Evolutionary conservation across 257 asterid genomes (phyloP).

Genomic region (Linaria vulgaris): DNA sequence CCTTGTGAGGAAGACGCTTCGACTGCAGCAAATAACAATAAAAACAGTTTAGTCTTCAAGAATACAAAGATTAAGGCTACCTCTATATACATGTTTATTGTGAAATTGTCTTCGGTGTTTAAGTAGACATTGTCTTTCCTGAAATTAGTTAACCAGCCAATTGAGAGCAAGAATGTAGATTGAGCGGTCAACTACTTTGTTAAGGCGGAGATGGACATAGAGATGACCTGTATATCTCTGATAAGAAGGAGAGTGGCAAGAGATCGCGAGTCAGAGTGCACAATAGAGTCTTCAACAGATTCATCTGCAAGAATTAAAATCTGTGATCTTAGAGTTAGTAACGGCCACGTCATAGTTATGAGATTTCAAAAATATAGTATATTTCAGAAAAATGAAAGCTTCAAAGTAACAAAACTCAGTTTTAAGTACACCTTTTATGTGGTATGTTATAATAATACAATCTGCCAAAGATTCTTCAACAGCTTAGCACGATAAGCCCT

Average conservation of each 20-base stretch:
- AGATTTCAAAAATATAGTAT: constrained; percentile 8
- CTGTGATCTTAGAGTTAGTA: constrained; percentile 83
- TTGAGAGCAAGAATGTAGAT: background rate
- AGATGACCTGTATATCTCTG: constrained; percentile 86
- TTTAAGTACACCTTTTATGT: constrained; percentile 12
- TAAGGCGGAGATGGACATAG: constrained; percentile 16
- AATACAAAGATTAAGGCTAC: background rate
- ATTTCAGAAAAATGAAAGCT: constrained; percentile 12
- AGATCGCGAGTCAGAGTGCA: constrained; percentile 93
- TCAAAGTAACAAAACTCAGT: constrained; percentile 10
- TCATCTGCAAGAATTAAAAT: constrained; percentile 98
- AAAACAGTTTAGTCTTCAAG: constrained; percentile 23
- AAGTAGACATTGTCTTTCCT: too few relatives aligned
- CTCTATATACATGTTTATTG: background rate
- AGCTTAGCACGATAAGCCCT: constrained; percentile 1
- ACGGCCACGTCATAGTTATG: constrained; percentile 27
- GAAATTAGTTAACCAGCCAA: background rate
- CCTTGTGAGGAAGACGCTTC: constrained; percentile 77
- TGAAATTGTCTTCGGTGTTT: too few relatives aligned
- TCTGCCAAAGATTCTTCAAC: background rate
- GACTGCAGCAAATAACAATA: constrained; percentile 58
- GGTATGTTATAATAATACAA: constrained; percentile 4
- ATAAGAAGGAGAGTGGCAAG: constrained; percentile 97
- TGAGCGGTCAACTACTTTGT: too few relatives aligned
- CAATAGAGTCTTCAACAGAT: constrained; percentile 91